Percentiles rank a stretch among this genome's conserved stretches.
Conservation (phyloP, 2,329 filamentous ascomycete species). For the Claviceps arundinis region DNA sequence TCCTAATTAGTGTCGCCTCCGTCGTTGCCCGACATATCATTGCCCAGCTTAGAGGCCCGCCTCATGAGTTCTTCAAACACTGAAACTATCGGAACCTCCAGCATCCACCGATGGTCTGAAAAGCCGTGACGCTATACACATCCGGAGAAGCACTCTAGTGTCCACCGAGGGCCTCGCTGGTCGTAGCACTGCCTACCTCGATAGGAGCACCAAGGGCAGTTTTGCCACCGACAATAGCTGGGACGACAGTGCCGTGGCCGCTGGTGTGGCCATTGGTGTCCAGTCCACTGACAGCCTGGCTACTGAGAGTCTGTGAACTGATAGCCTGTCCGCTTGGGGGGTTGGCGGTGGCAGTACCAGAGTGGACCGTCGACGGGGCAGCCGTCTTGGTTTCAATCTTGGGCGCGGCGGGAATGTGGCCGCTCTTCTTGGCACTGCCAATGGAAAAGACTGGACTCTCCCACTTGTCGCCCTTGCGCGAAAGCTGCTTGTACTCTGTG, state of each 20-base stretch:
- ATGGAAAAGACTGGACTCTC: conserved; percentile 88
- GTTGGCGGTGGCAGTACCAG: too few relatives aligned
- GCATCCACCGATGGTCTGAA: conserved; percentile 5
- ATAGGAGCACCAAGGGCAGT: not conserved
- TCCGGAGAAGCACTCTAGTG: conserved; percentile 6
- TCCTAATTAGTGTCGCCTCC: not conserved
- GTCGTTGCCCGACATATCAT: too few relatives aligned
- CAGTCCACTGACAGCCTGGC: too few relatives aligned
- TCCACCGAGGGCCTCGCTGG: conserved; percentile 3
- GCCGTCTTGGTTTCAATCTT: conserved; percentile 33
- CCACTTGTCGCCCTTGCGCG: conserved; percentile 82
- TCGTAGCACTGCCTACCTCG: conserved; percentile 1
- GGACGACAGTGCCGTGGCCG: conserved; percentile 10
- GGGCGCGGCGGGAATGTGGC: conserved; percentile 52
- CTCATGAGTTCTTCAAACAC: conserved; percentile 1
- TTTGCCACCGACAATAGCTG: conserved; percentile 5
- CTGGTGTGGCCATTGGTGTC: conserved; percentile 10
- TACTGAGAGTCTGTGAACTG: too few relatives aligned
- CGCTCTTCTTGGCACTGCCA: conserved; percentile 61
- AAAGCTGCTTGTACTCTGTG: conserved; percentile 81
- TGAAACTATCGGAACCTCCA: conserved; percentile 8
- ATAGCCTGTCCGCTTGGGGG: too few relatives aligned
- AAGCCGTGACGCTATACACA: too few relatives aligned
- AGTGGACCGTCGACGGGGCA: conserved; percentile 7
- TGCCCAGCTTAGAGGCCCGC: not conserved